Conservation (phyloP, 345 rosid species). For the Dipteronia sinensis region DNA sequence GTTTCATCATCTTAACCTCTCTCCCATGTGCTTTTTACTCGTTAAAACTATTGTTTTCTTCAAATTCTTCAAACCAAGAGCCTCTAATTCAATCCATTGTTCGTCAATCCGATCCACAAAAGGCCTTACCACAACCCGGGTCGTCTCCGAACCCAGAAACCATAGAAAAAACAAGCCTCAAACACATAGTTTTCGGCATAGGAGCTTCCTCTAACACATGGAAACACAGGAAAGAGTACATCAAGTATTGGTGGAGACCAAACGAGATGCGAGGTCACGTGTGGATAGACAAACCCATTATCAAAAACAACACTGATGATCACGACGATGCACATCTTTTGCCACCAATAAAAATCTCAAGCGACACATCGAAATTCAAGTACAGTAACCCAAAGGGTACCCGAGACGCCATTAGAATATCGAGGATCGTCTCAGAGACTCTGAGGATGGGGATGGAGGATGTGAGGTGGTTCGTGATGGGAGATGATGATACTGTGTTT, state of each 20-base stretch:
- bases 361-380: constrained; percentile 48
- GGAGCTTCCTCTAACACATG: constrained; percentile 69
- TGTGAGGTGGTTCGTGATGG: constrained; percentile 87
- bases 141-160: neutral
- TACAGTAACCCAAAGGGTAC: constrained; percentile 49
- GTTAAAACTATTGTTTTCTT: constrained; percentile 20
- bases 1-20: constrained; percentile 29
- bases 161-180: constrained; percentile 39
- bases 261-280: constrained; percentile 59
- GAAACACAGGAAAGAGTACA: constrained; percentile 59
- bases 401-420: constrained; percentile 64
- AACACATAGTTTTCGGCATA: constrained; percentile 72
- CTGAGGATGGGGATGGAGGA: constrained; percentile 45
- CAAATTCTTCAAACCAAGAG: constrained; percentile 6
- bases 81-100: neutral
- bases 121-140: constrained; percentile 10
- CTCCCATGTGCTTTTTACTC: constrained; percentile 28
- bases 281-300: constrained; percentile 58
- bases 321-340: constrained; percentile 19
- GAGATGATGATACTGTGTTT: constrained; percentile 85
- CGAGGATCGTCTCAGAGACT: constrained; percentile 69
- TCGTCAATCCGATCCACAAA: constrained; percentile 5
- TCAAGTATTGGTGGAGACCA: constrained; percentile 77
- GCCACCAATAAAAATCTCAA: constrained; percentile 57
- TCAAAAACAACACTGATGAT: constrained; percentile 24